phyloP scores from a whole-genome alignment of 139 green algal species.

The Asterochloris erici region DNA sequence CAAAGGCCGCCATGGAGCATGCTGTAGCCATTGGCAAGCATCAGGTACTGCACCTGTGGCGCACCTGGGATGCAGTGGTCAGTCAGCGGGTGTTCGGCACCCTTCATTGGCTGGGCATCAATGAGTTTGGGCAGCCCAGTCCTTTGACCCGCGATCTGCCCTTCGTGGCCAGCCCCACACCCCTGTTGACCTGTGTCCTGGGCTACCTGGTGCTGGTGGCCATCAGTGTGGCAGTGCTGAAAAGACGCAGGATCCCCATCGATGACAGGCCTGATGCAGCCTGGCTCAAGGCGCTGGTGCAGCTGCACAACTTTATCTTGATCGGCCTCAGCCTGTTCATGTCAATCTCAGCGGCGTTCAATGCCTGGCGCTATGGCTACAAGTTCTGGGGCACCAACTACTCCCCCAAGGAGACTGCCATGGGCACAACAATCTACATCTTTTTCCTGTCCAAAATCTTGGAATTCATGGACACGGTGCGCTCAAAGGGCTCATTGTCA shows the following conservation, averaged over 20 bases:
- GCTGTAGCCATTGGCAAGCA: too few relatives aligned
- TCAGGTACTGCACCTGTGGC: too few relatives aligned
- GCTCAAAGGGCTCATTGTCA: not conserved
- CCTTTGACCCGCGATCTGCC: constrained; percentile 37
- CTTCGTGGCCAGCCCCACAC: constrained; percentile 43
- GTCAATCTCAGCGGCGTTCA: constrained; percentile 30
- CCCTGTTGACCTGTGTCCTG: constrained; percentile 34
- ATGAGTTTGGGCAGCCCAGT: constrained; percentile 1
- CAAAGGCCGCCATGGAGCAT: too few relatives aligned
- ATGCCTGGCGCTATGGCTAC: constrained; percentile 38
- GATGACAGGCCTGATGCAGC: constrained; percentile 21
- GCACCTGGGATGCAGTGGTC: too few relatives aligned
- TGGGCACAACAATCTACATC: constrained; percentile 55
- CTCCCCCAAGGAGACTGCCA: constrained; percentile 26
- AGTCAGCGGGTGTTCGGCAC: too few relatives aligned
- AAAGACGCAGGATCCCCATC: constrained; percentile 6
- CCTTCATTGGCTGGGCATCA: too few relatives aligned
- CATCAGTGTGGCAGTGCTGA: constrained; percentile 7
- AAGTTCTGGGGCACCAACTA: constrained; percentile 54
- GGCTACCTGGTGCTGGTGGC: constrained; percentile 38
- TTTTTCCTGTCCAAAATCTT: constrained; percentile 75
- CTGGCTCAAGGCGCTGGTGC: constrained; percentile 35
- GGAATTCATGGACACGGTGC: constrained; percentile 66
- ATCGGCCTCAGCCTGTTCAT: constrained; percentile 50
- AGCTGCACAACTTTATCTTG: constrained; percentile 57